Conservation (phyloP, 495 filamentous ascomycete species). For the Aspergillus sparsus region DNA sequence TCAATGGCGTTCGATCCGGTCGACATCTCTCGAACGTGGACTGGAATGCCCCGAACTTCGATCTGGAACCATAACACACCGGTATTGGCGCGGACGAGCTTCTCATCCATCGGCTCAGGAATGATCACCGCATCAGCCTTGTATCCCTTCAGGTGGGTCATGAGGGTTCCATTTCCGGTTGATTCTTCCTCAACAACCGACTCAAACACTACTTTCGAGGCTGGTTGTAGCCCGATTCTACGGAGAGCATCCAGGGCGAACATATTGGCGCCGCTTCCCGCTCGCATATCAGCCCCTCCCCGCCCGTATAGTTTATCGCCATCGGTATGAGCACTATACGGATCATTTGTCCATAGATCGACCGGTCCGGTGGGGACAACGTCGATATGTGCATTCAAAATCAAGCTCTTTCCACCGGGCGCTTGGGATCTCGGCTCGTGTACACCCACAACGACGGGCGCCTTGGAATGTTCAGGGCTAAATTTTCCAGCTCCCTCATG, state of each 20-base stretch:
- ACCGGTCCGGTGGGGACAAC: conserved; percentile 7
- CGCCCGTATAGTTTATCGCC: conserved; percentile 9
- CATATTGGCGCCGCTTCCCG: conserved; percentile 6
- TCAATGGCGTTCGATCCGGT: conserved; percentile 10
- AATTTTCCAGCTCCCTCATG: background rate
- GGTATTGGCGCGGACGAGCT: conserved; percentile 10
- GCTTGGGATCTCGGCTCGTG: conserved; percentile 7
- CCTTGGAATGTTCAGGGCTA: conserved; percentile 7
- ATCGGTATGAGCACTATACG: conserved; percentile 8
- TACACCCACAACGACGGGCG: conserved; percentile 8
- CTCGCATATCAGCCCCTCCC: conserved; percentile 10
- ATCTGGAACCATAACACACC: conserved; percentile 13
- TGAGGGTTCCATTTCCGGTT: conserved; percentile 6
- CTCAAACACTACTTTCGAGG: conserved; percentile 10
- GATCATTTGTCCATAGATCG: conserved; percentile 6
- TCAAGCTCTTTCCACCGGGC: conserved; percentile 5
- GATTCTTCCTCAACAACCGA: conserved; percentile 12
- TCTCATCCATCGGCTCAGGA: conserved; percentile 14
- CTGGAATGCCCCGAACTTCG: conserved; percentile 7
- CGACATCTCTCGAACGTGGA: conserved; percentile 9
- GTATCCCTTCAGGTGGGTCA: conserved; percentile 9
- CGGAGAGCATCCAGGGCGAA: conserved; percentile 13
- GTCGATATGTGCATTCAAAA: conserved; percentile 11
- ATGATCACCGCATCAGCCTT: conserved; percentile 10
- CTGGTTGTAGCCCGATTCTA: conserved; percentile 1